These are phyloP conservation scores for Hawksworthiomyces lignivorus DNA, from an alignment of 2,329 filamentous ascomycete species.

Conservation along the genomic window DNA sequence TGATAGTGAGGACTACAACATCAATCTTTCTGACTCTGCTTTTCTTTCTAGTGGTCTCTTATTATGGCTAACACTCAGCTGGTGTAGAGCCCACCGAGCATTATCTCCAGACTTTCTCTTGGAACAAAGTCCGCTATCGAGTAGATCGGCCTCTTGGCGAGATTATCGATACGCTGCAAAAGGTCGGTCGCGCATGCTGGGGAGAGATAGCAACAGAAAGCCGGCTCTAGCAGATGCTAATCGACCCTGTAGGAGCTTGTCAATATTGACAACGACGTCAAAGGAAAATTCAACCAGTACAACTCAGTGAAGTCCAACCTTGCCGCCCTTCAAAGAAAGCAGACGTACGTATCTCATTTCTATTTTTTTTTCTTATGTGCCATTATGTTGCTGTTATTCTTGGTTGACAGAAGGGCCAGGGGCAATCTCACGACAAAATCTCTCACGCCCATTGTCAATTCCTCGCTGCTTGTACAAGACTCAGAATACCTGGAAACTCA, in stretches of 20 bases:
- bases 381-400: too few relatives aligned
- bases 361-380: background rate
- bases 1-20: slow-evolving; percentile 59
- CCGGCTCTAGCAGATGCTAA: background rate
- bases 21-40: background rate
- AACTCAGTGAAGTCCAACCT: slow-evolving; percentile 83
- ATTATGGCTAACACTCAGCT: background rate
- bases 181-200: slow-evolving; percentile 44
- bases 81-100: slow-evolving; percentile 82
- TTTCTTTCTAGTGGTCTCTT: background rate
- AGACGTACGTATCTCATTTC: slow-evolving; percentile 54
- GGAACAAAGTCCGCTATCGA: slow-evolving; percentile 98
- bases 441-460: slow-evolving; percentile 79
- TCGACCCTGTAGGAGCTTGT: slow-evolving; percentile 61
- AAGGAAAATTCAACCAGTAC: slow-evolving; percentile 89
- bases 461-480: slow-evolving; percentile 70
- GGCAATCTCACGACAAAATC: slow-evolving; percentile 85
- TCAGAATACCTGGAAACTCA: slow-evolving; percentile 97
- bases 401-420: too few relatives aligned
- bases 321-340: slow-evolving; percentile 72
- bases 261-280: slow-evolving; percentile 93
- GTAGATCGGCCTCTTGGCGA: slow-evolving; percentile 85
- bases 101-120: slow-evolving; percentile 81
- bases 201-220: too few relatives aligned
- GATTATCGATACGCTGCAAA: slow-evolving; percentile 79